Base-by-base conservation (phyloP, 2,329 filamentous ascomycete genomes). In the Pyrenochaeta sp. region DNA sequence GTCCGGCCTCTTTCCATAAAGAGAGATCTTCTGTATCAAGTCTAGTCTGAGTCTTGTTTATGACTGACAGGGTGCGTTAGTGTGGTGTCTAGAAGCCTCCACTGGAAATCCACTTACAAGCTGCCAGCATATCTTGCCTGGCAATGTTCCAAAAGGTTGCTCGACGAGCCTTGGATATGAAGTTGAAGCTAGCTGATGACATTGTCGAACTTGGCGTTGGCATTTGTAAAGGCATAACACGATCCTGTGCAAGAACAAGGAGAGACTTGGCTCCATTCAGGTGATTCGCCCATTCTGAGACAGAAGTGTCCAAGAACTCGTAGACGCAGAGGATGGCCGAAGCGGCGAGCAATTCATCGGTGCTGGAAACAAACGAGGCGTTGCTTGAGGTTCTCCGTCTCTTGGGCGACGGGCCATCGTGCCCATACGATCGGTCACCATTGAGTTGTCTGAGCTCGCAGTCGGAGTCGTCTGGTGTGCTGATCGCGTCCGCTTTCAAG, bases 71-170 rank as follows among this genome's bases (percentile, higher is more conserved):
- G 14, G 27, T 17, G 3, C 35, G 46, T 70, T 46, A 63, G 59
- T 36, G 18, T 6, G 10, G n/a, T 5, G 11, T 17, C 9, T 9
- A 36, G 21, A 12, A 7, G 7, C 11, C 7, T 41, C 35, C 11
- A 14, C 2, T 9, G 7, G 11, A 6, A 2, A 5, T 5, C 23
- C 4, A 75, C 79, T 75, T 70, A 81, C 83, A 87, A 46, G 86
- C 86, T 64, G 85, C 82, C 27, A 88, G 75, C 75, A 88, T 86
- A 60, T 89, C 86, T 62, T 89, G 86, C 20, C 86, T 78, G 14
- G 86, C 86, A 68, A 88, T 86, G 59, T 87, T 88, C 86, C 86
- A 89, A 66, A 89, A 89, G 0, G 84, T 85, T 6, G 86, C 85
- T 67, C 77, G 81, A 17, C 85, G 79, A 10, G 79, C 83, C 65